These are phyloP conservation scores for Lotmaria passim DNA, from an alignment of 208 protist species.

Conservation along the genomic window DNA sequence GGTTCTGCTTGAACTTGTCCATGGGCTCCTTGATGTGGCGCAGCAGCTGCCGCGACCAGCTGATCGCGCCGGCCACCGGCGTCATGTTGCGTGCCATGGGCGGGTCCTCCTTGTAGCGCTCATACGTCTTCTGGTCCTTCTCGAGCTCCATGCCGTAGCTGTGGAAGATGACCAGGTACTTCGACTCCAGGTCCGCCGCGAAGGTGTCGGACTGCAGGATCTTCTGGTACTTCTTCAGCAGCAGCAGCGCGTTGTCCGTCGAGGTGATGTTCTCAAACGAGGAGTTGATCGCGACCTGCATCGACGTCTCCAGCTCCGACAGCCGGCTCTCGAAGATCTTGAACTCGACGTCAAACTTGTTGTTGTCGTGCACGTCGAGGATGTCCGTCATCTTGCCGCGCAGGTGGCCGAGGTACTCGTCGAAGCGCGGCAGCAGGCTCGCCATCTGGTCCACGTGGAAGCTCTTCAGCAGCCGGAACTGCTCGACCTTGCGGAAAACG, in stretches of 20 bases:
- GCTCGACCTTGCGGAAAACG: slow-evolving; percentile 95
- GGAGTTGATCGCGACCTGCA: slow-evolving; percentile 96
- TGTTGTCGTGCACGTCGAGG: slow-evolving; percentile 94
- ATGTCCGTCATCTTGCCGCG: slow-evolving; percentile 95
- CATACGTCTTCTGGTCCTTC: slow-evolving; percentile 96
- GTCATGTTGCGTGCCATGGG: slow-evolving; percentile 95
- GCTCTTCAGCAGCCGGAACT: slow-evolving; percentile 95
- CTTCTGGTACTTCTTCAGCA: slow-evolving; percentile 94
- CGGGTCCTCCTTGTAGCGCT: slow-evolving; percentile 95
- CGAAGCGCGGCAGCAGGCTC: slow-evolving; percentile 90
- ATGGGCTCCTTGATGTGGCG: slow-evolving; percentile 97
- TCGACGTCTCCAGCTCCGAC: slow-evolving; percentile 93
- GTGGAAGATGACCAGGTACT: slow-evolving; percentile 97
- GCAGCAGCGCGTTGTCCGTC: slow-evolving; percentile 91
- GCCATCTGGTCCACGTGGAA: slow-evolving; percentile 97
- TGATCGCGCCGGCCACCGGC: slow-evolving; percentile 95
- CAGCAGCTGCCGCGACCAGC: slow-evolving; percentile 96
- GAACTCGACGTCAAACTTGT: slow-evolving; percentile 96
- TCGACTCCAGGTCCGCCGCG: slow-evolving; percentile 92
- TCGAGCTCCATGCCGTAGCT: slow-evolving; percentile 96
- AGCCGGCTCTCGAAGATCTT: slow-evolving; percentile 95
- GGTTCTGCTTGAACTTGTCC: slow-evolving; percentile 95
- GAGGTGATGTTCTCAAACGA: slow-evolving; percentile 96
- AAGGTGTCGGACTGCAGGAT: slow-evolving; percentile 94
- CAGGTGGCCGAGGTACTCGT: slow-evolving; percentile 92